Base-by-base conservation (phyloP, 768 basidiomycete species). In the Lentinula edodes region DNA sequence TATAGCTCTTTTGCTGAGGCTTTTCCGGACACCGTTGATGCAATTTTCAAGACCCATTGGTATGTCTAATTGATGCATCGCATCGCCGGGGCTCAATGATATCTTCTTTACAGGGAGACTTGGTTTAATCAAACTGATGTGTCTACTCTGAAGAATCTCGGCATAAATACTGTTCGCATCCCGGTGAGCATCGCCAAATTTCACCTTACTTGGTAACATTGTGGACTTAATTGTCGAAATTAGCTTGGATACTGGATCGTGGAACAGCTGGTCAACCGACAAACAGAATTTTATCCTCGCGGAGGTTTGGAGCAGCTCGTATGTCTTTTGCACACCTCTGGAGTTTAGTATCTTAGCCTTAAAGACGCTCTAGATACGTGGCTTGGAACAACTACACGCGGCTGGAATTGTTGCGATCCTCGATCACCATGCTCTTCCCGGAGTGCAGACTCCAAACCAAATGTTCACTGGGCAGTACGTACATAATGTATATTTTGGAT, bases 221-320 rank as follows among this genome's bases (percentile, higher is more conserved):
- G 32, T 52, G 12, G 28, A 23, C 5, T 39, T 9, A 50, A 32
- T 41, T 52, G 18, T 7, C 13, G 10, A 0, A 48, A 1, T 3
- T 43, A 91, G 89, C 82, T 92, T 43, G 90, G 91, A 0, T 93
- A 88, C 69, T 93, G 91, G 91, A 85, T 92, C 52, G 75, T 93
- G 7, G 91, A 93, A 68, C 78, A 76, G 3, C 74, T 93, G 7
- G 90, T 92, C 0, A 68, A 91, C 68, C 79, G 85, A 4, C 65
- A 66, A 1, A 75, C 73, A 1, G 91, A 92, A 68, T 80, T 77
- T 51, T 92, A 80, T 68, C 87, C 89, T 13, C 80, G 83, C 39
- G 91, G 91, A 18, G 91, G 91, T 34, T 78, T 93, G 38, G 59
- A 66, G 3, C 81, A 86, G 54, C 78, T 93, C 39, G 90, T 90